Conservation (phyloP, 2,329 filamentous ascomycete genomes). For the Claviceps sp. region DNA sequence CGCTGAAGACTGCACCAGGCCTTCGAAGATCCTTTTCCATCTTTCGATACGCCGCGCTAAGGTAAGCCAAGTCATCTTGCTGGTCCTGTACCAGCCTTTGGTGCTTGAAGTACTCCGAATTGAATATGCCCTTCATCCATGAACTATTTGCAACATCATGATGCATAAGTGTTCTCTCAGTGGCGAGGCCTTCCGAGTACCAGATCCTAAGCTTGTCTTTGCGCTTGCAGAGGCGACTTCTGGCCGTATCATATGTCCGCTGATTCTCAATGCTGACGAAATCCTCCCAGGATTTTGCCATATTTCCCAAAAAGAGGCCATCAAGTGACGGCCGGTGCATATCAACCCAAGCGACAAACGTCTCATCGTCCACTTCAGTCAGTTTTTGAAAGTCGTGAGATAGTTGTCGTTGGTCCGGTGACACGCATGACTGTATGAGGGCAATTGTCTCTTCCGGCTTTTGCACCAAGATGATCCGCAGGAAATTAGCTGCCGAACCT, state of each 20-base stretch:
- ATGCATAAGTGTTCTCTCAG: conserved; percentile 60
- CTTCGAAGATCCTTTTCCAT: conserved; percentile 67
- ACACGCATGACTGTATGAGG: conserved; percentile 59
- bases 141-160: conserved; percentile 78
- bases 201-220: conserved; percentile 73
- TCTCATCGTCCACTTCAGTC: conserved; percentile 76
- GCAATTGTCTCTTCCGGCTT: conserved; percentile 71
- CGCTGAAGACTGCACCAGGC: conserved; percentile 68
- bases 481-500: conserved; percentile 65
- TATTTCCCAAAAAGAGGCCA: conserved; percentile 63
- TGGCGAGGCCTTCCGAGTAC: conserved; percentile 54
- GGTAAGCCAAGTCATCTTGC: conserved; percentile 73
- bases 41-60: conserved; percentile 61
- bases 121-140: conserved; percentile 93
- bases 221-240: conserved; percentile 55
- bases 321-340: conserved; percentile 68
- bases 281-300: conserved; percentile 76
- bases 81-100: conserved; percentile 84
- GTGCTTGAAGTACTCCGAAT: conserved; percentile 82
- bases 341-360: conserved; percentile 82
- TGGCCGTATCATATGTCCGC: conserved; percentile 63
- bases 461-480: conserved; percentile 87
- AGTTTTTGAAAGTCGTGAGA: conserved; percentile 69
- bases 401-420: conserved; percentile 56
- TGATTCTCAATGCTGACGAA: conserved; percentile 76